phyloP scores from a whole-genome alignment of 495 filamentous ascomycete species.

The Aspergillus baeticus region DNA sequence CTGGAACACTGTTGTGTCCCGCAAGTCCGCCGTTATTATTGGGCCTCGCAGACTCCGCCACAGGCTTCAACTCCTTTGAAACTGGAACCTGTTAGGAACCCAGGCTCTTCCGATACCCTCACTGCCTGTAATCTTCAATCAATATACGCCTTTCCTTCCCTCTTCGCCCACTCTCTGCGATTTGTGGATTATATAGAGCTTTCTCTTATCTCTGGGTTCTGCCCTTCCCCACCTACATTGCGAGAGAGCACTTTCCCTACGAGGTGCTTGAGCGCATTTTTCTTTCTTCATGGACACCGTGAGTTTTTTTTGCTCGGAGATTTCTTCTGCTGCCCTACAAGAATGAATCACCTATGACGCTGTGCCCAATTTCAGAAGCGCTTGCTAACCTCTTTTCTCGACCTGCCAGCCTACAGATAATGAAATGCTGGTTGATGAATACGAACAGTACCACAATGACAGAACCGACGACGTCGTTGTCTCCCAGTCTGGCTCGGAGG shows the following conservation, averaged over 20 bases:
- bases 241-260: conserved; percentile 27
- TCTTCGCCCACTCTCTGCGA: conserved; percentile 1
- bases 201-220: conserved; percentile 3
- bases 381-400: conserved; percentile 10
- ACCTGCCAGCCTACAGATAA: conserved; percentile 40
- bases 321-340: conserved; percentile 24
- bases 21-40: conserved; percentile 21
- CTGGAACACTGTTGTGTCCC: conserved; percentile 15
- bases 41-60: conserved; percentile 28
- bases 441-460: conserved; percentile 72
- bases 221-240: conserved; percentile 4
- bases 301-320: conserved; percentile 28
- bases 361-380: not conserved
- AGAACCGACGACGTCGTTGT: conserved; percentile 84
- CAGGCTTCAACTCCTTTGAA: conserved; percentile 24
- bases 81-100: conserved; percentile 15
- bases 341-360: not conserved
- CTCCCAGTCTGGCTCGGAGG: conserved; percentile 61
- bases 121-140: conserved; percentile 11
- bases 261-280: conserved; percentile 32
- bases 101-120: conserved; percentile 10
- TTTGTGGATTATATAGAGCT: conserved; percentile 7
- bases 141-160: conserved; percentile 4
- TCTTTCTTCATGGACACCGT: conserved; percentile 50
- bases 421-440: conserved; percentile 72